Percentiles rank a stretch among this genome's conserved stretches.
Evolutionary conservation across 176 grass and related monocot species (phyloP).

Genomic region (Paspalum notatum): DNA sequence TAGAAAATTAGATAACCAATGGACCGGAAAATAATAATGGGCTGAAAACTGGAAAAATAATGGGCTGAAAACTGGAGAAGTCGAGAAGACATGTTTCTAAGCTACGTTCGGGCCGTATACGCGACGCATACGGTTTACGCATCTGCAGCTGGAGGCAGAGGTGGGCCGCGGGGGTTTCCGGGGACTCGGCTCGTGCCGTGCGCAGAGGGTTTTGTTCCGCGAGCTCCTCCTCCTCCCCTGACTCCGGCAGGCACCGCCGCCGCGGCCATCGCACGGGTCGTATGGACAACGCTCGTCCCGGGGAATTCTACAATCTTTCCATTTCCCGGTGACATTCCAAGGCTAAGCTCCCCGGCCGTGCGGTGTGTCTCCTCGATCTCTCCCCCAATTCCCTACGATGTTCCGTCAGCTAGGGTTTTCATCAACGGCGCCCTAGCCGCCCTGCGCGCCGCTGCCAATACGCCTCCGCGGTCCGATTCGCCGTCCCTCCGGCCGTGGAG

Average conservation of each 20-base stretch:
- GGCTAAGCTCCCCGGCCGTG: not conserved
- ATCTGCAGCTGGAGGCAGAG: too few relatives aligned
- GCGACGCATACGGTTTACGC: too few relatives aligned
- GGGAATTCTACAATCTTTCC: not conserved
- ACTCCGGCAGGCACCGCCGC: not conserved
- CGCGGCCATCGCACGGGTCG: not conserved
- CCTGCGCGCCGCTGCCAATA: not conserved
- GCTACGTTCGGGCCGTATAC: too few relatives aligned
- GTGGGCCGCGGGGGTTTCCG: too few relatives aligned
- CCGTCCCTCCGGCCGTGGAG: not conserved
- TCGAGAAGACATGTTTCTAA: too few relatives aligned
- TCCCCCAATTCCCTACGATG: not conserved
- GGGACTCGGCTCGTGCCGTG: not conserved
- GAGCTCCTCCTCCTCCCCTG: not conserved
- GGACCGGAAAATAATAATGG: too few relatives aligned
- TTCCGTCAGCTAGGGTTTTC: not conserved
- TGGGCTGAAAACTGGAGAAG: too few relatives aligned
- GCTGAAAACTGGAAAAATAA: too few relatives aligned
- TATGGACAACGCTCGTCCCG: too few relatives aligned
- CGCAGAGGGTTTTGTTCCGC: conserved; percentile 10
- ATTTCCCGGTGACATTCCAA: not conserved
- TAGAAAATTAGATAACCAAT: too few relatives aligned
- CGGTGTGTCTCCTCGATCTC: not conserved
- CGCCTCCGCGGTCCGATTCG: not conserved
- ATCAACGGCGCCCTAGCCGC: not conserved